These are phyloP conservation scores for Phytophthora constricta DNA, from an alignment of 352 stramenopile genomes.

Conservation along the genomic window DNA sequence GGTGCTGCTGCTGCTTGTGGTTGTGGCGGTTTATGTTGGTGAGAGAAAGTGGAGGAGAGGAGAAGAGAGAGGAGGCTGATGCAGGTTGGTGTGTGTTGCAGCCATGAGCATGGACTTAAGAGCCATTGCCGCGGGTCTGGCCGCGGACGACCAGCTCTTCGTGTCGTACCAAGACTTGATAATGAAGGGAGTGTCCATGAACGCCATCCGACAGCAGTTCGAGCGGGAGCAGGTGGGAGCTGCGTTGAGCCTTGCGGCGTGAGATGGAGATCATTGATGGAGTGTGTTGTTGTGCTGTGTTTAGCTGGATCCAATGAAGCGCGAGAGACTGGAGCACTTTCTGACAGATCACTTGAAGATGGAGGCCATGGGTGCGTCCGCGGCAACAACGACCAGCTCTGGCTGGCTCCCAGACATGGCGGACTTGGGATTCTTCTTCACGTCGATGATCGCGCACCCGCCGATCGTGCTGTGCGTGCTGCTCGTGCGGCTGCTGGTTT, in stretches of 20 bases:
- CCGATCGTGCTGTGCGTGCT: conserved; percentile 72
- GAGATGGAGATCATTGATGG: too few species aligned
- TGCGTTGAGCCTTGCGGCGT: too few species aligned
- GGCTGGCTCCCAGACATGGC: conserved; percentile 61
- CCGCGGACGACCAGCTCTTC: conserved; percentile 55
- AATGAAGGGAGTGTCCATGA: conserved; percentile 60
- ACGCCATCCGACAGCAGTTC: conserved; percentile 73
- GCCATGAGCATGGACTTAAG: conserved; percentile 58
- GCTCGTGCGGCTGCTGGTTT: conserved; percentile 60
- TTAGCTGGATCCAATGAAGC: conserved; percentile 43
- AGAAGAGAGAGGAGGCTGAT: conserved; percentile 3
- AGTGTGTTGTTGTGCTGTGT: conserved; percentile 1
- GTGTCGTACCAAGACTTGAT: conserved; percentile 71
- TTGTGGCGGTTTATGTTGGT: conserved; percentile 57
- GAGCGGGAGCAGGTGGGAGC: conserved; percentile 66
- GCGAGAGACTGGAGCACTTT: conserved; percentile 60
- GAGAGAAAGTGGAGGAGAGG: neutral
- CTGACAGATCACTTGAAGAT: conserved; percentile 48
- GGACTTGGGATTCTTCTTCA: conserved; percentile 59
- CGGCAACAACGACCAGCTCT: conserved; percentile 19
- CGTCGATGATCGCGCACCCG: conserved; percentile 58
- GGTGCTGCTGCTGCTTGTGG: conserved; percentile 60
- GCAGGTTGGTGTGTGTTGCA: conserved; percentile 12
- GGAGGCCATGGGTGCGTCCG: conserved; percentile 20
- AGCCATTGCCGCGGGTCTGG: conserved; percentile 53